phyloP scores from a whole-genome alignment of 768 basidiomycete species.

The Panaeolus papilionaceus region DNA sequence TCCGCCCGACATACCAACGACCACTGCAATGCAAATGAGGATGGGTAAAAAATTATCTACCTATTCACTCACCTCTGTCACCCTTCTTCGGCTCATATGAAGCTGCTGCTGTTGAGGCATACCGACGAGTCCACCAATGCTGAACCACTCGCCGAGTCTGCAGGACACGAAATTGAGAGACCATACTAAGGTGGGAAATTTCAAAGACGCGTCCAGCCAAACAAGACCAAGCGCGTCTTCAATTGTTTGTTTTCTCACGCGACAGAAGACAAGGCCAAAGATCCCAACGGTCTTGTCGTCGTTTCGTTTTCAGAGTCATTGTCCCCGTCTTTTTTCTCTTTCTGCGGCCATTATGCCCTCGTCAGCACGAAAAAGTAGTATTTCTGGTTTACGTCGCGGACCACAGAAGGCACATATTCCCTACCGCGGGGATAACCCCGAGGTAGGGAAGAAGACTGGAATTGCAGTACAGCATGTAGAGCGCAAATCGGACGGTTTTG shows the following conservation, averaged over 20 bases:
- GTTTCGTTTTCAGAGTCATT: conserved; percentile 15
- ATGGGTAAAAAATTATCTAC: not conserved
- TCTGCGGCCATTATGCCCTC: conserved; percentile 42
- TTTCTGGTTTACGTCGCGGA: conserved; percentile 55
- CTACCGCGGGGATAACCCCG: conserved; percentile 78
- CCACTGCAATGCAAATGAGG: conserved; percentile 54
- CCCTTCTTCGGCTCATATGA: conserved; percentile 21
- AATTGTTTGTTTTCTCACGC: conserved; percentile 30
- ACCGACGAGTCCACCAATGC: conserved; percentile 4
- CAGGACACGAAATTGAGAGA: not conserved
- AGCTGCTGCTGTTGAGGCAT: not conserved
- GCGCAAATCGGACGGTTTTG: conserved; percentile 81
- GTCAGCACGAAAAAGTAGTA: conserved; percentile 52
- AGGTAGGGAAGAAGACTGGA: conserved; percentile 83
- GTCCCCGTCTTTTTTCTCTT: conserved; percentile 5
- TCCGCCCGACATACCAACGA: conserved; percentile 94
- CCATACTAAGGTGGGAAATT: not conserved
- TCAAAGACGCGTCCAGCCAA: conserved; percentile 20
- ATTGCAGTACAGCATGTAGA: conserved; percentile 71
- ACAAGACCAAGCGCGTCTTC: conserved; percentile 33
- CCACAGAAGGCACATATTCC: conserved; percentile 74
- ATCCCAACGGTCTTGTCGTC: conserved; percentile 17
- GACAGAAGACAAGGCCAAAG: not conserved
- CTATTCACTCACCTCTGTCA: conserved; percentile 18
- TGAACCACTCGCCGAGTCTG: not conserved